These are phyloP conservation scores for Antarctomyces pellizariae DNA, from an alignment of 495 filamentous ascomycete species.

Conservation along the genomic window DNA sequence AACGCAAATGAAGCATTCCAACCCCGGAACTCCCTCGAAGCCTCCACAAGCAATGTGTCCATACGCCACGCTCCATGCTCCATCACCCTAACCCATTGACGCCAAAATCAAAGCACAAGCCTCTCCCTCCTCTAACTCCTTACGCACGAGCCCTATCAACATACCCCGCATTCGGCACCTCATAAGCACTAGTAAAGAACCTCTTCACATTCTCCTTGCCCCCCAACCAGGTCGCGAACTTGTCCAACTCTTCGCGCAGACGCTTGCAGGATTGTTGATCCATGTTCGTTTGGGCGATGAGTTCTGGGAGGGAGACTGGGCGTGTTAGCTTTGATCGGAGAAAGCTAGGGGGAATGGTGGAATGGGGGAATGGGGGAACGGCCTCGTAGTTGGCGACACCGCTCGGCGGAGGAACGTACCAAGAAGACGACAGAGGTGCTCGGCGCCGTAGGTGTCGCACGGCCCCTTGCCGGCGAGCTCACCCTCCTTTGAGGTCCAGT, in stretches of 20 bases:
- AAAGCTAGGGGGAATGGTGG: not conserved
- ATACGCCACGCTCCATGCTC: too few species aligned
- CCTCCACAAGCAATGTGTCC: too few species aligned
- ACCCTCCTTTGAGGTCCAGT: constrained; percentile 28
- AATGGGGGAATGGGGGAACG: not conserved
- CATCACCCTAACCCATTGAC: too few species aligned
- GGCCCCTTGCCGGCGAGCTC: constrained; percentile 39
- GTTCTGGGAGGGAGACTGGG: constrained; percentile 70
- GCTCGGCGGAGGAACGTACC: constrained; percentile 28
- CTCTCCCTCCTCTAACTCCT: too few species aligned
- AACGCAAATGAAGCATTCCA: too few species aligned
- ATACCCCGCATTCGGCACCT: constrained; percentile 29
- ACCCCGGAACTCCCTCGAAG: too few species aligned
- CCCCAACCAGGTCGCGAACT: constrained; percentile 58
- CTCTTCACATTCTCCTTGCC: constrained; percentile 41
- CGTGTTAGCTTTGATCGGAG: constrained; percentile 6
- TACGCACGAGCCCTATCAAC: constrained; percentile 23
- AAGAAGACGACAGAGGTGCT: constrained; percentile 71
- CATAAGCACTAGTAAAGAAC: constrained; percentile 63
- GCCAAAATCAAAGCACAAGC: too few species aligned
- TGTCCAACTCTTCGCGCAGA: constrained; percentile 65
- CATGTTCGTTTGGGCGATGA: constrained; percentile 95
- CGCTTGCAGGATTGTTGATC: constrained; percentile 69
- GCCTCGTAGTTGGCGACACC: not conserved
- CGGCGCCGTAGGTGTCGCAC: constrained; percentile 72